Conservation (phyloP, 2,329 filamentous ascomycete species). For the Exserohilum turcica region DNA sequence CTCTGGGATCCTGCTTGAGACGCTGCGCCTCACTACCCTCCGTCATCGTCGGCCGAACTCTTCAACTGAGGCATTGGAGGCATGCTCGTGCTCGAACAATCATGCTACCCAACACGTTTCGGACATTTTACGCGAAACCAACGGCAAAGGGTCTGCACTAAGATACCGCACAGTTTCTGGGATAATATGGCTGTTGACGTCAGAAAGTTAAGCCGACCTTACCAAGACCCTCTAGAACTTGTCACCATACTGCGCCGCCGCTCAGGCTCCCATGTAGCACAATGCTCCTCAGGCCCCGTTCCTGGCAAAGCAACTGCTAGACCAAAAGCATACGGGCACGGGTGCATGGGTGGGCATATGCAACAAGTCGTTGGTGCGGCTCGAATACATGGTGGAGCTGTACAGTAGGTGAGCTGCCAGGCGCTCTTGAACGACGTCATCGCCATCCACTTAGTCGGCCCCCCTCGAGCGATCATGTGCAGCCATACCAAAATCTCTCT, state of each 20-base stretch:
- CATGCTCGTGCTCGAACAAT: neutral
- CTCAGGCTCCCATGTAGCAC: neutral
- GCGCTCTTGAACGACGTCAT: neutral
- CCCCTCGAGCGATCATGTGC: neutral
- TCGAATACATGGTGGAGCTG: neutral
- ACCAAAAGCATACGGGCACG: neutral
- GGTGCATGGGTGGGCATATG: neutral
- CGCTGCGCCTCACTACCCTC: too few relatives aligned
- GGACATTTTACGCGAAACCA: neutral
- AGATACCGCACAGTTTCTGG: neutral
- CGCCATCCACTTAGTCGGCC: neutral
- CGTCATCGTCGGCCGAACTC: neutral
- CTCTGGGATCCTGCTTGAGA: neutral
- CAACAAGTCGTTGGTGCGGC: neutral
- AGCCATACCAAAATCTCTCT: neutral
- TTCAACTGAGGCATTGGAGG: neutral
- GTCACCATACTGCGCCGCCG: neutral
- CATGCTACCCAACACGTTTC: neutral
- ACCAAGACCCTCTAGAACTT: neutral
- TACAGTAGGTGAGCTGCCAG: neutral
- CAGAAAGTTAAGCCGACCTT: conserved; percentile 1
- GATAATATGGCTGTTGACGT: conserved; percentile 6
- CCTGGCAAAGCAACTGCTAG: neutral
- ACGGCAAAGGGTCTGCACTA: neutral
- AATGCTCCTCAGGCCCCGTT: conserved; percentile 1